phyloP scores from a whole-genome alignment of 805 yeast species.

The Saccharomycopsis fodiens region DNA sequence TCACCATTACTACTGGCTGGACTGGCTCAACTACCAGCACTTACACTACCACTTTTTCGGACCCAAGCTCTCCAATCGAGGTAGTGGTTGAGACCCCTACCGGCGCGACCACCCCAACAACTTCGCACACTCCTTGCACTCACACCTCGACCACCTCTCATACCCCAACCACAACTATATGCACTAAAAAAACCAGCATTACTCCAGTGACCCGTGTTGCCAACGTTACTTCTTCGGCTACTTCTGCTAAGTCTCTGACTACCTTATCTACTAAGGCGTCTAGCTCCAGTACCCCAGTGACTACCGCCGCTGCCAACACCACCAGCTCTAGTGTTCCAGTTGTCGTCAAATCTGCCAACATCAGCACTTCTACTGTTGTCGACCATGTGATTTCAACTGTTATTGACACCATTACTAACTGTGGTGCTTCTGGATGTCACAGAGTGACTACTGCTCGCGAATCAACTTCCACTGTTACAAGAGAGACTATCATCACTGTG shows the following conservation, averaged over 20 bases:
- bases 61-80: conserved; percentile 8
- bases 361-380: neutral
- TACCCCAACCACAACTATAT: too few relatives aligned
- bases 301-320: conserved; percentile 30
- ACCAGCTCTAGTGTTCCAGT: conserved; percentile 24
- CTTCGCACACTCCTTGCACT: too few relatives aligned
- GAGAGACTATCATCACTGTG: neutral
- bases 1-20: conserved; percentile 7
- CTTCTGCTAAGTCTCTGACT: too few relatives aligned
- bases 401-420: conserved; percentile 1
- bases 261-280: conserved; percentile 1
- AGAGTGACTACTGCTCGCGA: too few relatives aligned
- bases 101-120: conserved; percentile 7
- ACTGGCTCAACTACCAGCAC: conserved; percentile 7
- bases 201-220: too few relatives aligned
- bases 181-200: too few relatives aligned
- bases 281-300: conserved; percentile 22
- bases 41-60: conserved; percentile 7
- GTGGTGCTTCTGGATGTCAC: too few relatives aligned
- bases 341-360: neutral
- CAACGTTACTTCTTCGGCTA: too few relatives aligned
- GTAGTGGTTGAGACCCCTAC: conserved; percentile 10
- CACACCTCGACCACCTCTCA: too few relatives aligned
- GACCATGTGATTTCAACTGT: neutral
- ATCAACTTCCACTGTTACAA: conserved; percentile 1